Base-by-base conservation (phyloP, 371 early-diverging fungal genomes). In the Smittium culicis region DNA sequence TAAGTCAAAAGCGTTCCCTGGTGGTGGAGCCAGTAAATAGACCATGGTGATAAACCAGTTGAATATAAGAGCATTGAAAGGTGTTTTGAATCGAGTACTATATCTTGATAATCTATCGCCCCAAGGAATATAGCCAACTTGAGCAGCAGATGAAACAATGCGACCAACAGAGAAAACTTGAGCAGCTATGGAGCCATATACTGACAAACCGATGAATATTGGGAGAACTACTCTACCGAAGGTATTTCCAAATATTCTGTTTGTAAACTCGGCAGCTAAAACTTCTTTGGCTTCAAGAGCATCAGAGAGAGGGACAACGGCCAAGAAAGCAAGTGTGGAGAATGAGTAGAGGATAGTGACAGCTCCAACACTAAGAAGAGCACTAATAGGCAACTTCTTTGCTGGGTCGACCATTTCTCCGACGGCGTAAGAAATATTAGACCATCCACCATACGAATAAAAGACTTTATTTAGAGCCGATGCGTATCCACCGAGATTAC, bases 391-490 rank as follows among this genome's bases (percentile, higher is more conserved):
- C 34, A 95, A 78, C 71, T 92, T 89, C 33, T 81, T 80, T 14
- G 83, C 82, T 5, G 94, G 92, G 65, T 90, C 81, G 68, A 88
- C 87, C 79, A 95, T 88, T 79, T 95, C 96, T 29, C 91, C 90
- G 24, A 90, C 84, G 30, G 91, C 89, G 67, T 89, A 87, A 66
- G 92, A 93, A 16, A 95, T 76, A 69, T 90, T 93, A 66, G 89
- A 90, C 90, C 88, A 88, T 1, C 94, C 94, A 70, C 91, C 93
- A 71, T 91, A 94, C 0, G 94, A 92, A 91, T 93, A 95, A n/a
- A 95, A 78, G 32, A 86, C 84, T 77, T 72, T 66, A 35, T 67
- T 72, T 34, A 76, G 32, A 35, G 92, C 94, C 58, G 88, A 64
- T 2, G 92, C 85, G 72, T 87, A 88, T 34, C 86, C 82, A 1